Conservation (phyloP, 2,329 filamentous ascomycete genomes). For the Beauveria asiatica region DNA sequence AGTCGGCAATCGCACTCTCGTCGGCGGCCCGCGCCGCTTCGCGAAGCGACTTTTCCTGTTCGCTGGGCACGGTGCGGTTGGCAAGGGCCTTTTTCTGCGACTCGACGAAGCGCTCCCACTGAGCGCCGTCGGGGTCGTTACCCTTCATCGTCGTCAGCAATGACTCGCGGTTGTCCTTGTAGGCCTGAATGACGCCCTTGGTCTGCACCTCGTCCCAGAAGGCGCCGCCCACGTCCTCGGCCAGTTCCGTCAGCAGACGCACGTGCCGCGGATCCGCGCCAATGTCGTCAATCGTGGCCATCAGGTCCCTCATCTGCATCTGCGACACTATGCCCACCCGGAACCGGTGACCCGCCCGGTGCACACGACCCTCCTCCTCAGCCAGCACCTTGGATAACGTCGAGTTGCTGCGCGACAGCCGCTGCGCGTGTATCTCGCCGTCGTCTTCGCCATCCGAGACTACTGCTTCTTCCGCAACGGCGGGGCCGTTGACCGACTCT, state of each 20-base stretch:
- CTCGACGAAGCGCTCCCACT: constrained; percentile 56
- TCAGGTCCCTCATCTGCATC: constrained; percentile 39
- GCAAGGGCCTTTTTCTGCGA: constrained; percentile 50
- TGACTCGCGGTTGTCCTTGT: constrained; percentile 48
- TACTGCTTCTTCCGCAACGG: constrained; percentile 27
- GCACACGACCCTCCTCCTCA: constrained; percentile 48
- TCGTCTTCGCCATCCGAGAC: constrained; percentile 44
- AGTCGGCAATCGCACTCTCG: constrained; percentile 36
- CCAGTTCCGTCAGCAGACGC: constrained; percentile 49
- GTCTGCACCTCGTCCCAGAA: constrained; percentile 46
- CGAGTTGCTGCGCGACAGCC: constrained; percentile 44
- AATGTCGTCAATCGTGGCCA: constrained; percentile 42
- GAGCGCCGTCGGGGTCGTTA: constrained; percentile 47
- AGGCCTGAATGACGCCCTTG: constrained; percentile 52
- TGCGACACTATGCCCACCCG: constrained; percentile 43
- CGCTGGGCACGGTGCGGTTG: constrained; percentile 34
- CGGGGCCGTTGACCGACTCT: not conserved
- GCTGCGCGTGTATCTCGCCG: constrained; percentile 31
- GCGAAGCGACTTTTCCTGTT: constrained; percentile 18
- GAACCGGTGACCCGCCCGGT: constrained; percentile 49
- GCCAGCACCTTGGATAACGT: constrained; percentile 44
- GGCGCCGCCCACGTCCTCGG: constrained; percentile 55
- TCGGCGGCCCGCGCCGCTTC: constrained; percentile 17
- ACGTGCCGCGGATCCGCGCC: constrained; percentile 41
- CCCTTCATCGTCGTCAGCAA: constrained; percentile 43